A percentile compares a stretch with the other conserved stretches of the same genome.
These are phyloP conservation scores for Aspergillus novofumigatus DNA, from an alignment of 2,329 filamentous ascomycete species.

Conservation along the genomic window DNA sequence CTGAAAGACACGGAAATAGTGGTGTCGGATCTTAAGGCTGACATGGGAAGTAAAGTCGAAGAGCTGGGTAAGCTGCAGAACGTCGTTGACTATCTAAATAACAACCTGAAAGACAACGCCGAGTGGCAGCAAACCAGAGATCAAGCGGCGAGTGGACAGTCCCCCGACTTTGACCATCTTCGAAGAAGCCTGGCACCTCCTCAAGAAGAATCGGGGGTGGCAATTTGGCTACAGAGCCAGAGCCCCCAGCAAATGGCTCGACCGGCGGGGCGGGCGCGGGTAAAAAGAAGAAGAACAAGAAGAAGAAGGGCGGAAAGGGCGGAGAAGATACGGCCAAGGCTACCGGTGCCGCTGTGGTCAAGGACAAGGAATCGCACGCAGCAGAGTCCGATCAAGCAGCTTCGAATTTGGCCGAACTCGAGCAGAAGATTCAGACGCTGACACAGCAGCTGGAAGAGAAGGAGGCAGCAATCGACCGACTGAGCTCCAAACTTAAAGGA, in stretches of 20 bases:
- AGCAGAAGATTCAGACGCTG: slow-evolving; percentile 34
- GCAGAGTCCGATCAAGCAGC: slow-evolving; percentile 30
- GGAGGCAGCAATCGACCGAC: slow-evolving; percentile 66
- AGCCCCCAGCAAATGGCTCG: slow-evolving; percentile 16
- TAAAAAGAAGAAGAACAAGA: slow-evolving; percentile 82
- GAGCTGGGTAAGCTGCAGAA: slow-evolving; percentile 30
- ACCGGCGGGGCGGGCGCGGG: slow-evolving; percentile 31
- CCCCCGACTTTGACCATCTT: slow-evolving; percentile 33
- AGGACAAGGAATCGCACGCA: slow-evolving; percentile 18
- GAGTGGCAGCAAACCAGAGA: slow-evolving; percentile 35
- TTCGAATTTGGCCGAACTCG: slow-evolving; percentile 26
- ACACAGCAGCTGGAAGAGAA: slow-evolving; percentile 49
- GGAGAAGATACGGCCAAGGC: slow-evolving; percentile 34
- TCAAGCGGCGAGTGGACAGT: slow-evolving; percentile 27
- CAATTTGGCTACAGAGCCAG: slow-evolving; percentile 17
- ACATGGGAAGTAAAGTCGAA: slow-evolving; percentile 38
- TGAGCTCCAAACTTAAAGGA: slow-evolving; percentile 69
- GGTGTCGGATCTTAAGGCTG: slow-evolving; percentile 42
- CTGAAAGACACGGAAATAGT: slow-evolving; percentile 51
- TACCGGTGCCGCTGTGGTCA: slow-evolving; percentile 11
- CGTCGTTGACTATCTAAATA: slow-evolving; percentile 41
- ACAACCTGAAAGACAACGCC: slow-evolving; percentile 29
- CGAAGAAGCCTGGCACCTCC: slow-evolving; percentile 27
- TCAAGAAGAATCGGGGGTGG: slow-evolving; percentile 17
- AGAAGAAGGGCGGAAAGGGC: slow-evolving; percentile 67